phyloP scores from a whole-genome alignment of 2,329 filamentous ascomycete species.

The Cytospora paraplurivora region DNA sequence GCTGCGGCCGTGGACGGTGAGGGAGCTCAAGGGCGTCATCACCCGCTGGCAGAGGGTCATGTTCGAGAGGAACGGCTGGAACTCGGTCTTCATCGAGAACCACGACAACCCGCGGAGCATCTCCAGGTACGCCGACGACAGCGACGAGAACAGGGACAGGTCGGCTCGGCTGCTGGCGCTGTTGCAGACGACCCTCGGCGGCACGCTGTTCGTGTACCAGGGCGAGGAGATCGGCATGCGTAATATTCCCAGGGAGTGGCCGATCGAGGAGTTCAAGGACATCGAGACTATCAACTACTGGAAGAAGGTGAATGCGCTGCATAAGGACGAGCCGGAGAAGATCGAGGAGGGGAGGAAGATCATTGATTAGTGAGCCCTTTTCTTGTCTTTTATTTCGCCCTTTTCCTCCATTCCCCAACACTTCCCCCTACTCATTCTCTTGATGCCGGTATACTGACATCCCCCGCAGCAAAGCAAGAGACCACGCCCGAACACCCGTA shows the following conservation, averaged over 20 bases:
- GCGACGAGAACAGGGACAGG: conserved; percentile 49
- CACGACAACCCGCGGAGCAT: conserved; percentile 66
- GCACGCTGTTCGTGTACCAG: conserved; percentile 69
- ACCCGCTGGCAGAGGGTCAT: conserved; percentile 63
- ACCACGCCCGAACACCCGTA: conserved; percentile 72
- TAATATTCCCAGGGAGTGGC: conserved; percentile 60
- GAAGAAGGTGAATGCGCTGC: conserved; percentile 38
- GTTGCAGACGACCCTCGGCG: conserved; percentile 58
- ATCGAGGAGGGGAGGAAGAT: conserved; percentile 18
- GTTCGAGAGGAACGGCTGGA: conserved; percentile 63
- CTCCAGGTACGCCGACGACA: conserved; percentile 55
- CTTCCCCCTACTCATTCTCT: not conserved
- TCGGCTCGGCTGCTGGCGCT: conserved; percentile 63
- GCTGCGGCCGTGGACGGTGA: conserved; percentile 45
- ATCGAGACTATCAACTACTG: conserved; percentile 60
- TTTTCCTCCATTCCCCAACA: not conserved
- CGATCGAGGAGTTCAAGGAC: conserved; percentile 68
- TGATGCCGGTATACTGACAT: too few species aligned
- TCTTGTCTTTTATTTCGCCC: too few species aligned
- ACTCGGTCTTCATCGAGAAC: conserved; percentile 66
- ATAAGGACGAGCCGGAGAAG: conserved; percentile 19
- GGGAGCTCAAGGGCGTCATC: conserved; percentile 54
- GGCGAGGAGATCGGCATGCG: conserved; percentile 70
- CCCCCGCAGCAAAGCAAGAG: conserved; percentile 44
- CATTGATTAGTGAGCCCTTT: conserved; percentile 15